Evolutionary conservation across 306 rosid genomes (phyloP).

Genomic region (Quercus dentata): DNA sequence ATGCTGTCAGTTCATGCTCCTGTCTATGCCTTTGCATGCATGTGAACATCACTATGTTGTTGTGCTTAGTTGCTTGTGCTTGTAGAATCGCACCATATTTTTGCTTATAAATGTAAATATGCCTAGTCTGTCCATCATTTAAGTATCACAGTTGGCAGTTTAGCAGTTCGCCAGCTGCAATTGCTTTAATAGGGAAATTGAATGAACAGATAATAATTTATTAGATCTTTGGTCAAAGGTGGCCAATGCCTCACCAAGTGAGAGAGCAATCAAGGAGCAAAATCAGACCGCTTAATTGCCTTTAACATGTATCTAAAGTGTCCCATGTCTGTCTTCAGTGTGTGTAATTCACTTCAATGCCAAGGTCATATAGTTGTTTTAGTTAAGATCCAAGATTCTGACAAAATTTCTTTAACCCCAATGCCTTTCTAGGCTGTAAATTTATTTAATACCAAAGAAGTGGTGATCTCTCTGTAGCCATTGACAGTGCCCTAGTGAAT

Average conservation of each 20-base stretch:
- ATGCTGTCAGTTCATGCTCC: not conserved
- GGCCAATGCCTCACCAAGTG: not conserved
- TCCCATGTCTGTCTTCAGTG: not conserved
- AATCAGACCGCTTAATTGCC: not conserved
- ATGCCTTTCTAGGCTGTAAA: not conserved
- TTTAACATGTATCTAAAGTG: not conserved
- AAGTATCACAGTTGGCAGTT: not conserved
- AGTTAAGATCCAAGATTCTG: not conserved
- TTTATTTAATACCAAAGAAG: too few species aligned
- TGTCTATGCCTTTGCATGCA: not conserved
- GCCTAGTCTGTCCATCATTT: not conserved
- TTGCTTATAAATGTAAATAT: not conserved
- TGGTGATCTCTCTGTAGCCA: not conserved
- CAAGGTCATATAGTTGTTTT: not conserved
- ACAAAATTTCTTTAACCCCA: not conserved
- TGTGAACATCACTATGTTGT: not conserved
- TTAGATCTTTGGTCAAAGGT: not conserved
- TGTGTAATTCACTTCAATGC: not conserved
- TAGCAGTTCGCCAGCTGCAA: not conserved
- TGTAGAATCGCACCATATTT: not conserved
- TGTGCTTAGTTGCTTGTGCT: conserved; percentile 4
- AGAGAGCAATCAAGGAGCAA: not conserved
- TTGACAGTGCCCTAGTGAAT: not conserved
- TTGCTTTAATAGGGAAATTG: not conserved
- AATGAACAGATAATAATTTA: not conserved